Evolutionary conservation across 2,329 filamentous ascomycete genomes (phyloP), one percentile per base, ranked within the genome.

Genomic region (Teratosphaeria pseudoeucalypti): DNA sequence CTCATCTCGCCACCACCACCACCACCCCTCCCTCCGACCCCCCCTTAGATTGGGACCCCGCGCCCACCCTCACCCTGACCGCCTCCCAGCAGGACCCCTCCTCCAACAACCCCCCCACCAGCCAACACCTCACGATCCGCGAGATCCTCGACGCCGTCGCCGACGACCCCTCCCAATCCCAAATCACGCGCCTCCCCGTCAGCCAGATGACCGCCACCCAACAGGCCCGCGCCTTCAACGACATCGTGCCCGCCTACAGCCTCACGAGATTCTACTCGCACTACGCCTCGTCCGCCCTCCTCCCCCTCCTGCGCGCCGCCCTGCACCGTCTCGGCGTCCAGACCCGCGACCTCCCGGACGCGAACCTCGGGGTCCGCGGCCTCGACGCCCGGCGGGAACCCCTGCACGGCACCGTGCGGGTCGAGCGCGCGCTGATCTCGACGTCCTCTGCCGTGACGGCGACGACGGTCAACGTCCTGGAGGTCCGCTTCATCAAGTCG

Each of bases 221-320:
- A 73, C 87, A 88, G 62, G 94, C 94, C 3, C 88, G 88, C 34
- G 85, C 83, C 53, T 99, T 97, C 80, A 84, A 84, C 64, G 94
- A 99, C 72, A 95, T 99, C 67, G 85, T 96, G 52, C 95, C 94
- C 0, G 81, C 88, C 7, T 89, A 95, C 71, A 85, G 89, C 0
- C 83, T 99, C 63, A 92, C 92, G 6, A 88, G 92, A 59, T 99
- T 99, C 81, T 92, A 94, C 75, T 96, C 92, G 0, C 83, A 87
- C 56, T 85, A 92, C 68, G 83, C 90, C 1, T 79, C 90, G 6
- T 77, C 82, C 14, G 82, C 92, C 60, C 83, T 99, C 0, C 81
- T 95, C 0, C 87, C 91, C 57, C 85, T 92, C 72, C 79, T 99
- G 23, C 81, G 84, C 67, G 88, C 91, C 64, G 89, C 90, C 1